Percentiles rank a stretch among this genome's conserved stretches.
Conservation (phyloP, 208 protist species). For the Leishmania tropica region DNA sequence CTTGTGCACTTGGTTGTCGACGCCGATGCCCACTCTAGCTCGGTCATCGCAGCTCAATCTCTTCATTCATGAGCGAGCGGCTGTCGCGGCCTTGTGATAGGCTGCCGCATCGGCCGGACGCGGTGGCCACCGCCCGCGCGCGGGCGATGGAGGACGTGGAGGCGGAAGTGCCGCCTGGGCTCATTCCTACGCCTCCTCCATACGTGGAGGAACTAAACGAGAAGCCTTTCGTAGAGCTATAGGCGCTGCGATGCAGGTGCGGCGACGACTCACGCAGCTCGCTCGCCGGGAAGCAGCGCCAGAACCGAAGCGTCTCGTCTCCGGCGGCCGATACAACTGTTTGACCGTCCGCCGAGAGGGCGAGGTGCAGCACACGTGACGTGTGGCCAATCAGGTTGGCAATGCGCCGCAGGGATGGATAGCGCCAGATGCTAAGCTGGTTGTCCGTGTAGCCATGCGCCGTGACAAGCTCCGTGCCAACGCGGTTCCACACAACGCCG, state of each 20-base stretch:
- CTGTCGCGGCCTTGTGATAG: slow-evolving; percentile 9
- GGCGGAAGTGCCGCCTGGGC: slow-evolving; percentile 10
- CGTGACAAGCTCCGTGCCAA: slow-evolving; percentile 97
- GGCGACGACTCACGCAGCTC: slow-evolving; percentile 23
- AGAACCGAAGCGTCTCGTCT: slow-evolving; percentile 98
- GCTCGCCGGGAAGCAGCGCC: slow-evolving; percentile 79
- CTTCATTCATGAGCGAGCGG: slow-evolving; percentile 15
- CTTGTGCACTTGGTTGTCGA: background rate
- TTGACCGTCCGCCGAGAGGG: slow-evolving; percentile 96
- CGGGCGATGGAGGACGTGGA: background rate
- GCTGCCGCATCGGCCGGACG: slow-evolving; percentile 18
- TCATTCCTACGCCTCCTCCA: background rate
- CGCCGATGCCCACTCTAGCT: background rate
- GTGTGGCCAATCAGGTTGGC: slow-evolving; percentile 98
- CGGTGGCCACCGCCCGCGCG: slow-evolving; percentile 1
- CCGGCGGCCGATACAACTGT: slow-evolving; percentile 97
- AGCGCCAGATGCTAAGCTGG: slow-evolving; percentile 99
- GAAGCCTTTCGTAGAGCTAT: slow-evolving; percentile 15
- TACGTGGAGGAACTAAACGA: slow-evolving; percentile 10
- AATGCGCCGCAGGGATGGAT: slow-evolving; percentile 97
- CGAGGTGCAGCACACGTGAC: slow-evolving; percentile 97
- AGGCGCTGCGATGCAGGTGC: slow-evolving; percentile 22
- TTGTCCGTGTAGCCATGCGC: slow-evolving; percentile 99
- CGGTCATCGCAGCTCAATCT: slow-evolving; percentile 24
- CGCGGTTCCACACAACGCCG: slow-evolving; percentile 95